Base-by-base conservation (phyloP, 2,329 filamentous ascomycete species). In the Drechslerella coelobrocha region DNA sequence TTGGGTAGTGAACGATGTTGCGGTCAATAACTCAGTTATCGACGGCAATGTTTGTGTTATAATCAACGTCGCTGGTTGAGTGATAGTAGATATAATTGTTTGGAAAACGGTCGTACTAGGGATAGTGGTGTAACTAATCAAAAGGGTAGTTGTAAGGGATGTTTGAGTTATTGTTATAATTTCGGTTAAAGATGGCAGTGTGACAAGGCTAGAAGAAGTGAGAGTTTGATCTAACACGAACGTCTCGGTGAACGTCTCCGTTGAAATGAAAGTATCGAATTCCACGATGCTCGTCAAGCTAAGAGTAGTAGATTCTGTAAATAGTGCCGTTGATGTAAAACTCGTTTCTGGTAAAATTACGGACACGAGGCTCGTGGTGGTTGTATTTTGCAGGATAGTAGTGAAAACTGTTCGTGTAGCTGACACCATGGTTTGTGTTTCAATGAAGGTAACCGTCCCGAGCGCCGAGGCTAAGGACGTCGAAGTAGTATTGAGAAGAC, bases 1-100 rank as follows among this genome's bases (percentile, higher is more conserved):
- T 14, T 54, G 27, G 5, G 51, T 54, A 2, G 51, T 21, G 8
- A 54, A 10, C 2, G 51, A 54, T 5, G 27, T 54, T 23, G 37
- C 9, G 9, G 51, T 54, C 5, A 54, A 12, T 3, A 54, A 12
- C 2, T 14, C 29, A 10, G 51, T 54, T 12, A 31, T 21, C 2
- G 51, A 54, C 24, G 51, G 51, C 9, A 54, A 19, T 2, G 51
- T 54, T 17, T 54, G 51, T 23, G 51, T 54, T 9, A 54, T 39
- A 12, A 54, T 21, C 19, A 54, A 23, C 19, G 21, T n/a, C 6
- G 51, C 51, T 3, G 29, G 23, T n/a, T 54, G 51, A 17, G 51
- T 54, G 23, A 37, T 19, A 12, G 29, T 39, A 5, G 51, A 54
- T 3, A 31, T 54, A 5, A 37, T 54, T 2, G 51, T 54, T 21